Conservation (phyloP, 2,329 filamentous ascomycete species). For the Paecilomyces fulvus region DNA sequence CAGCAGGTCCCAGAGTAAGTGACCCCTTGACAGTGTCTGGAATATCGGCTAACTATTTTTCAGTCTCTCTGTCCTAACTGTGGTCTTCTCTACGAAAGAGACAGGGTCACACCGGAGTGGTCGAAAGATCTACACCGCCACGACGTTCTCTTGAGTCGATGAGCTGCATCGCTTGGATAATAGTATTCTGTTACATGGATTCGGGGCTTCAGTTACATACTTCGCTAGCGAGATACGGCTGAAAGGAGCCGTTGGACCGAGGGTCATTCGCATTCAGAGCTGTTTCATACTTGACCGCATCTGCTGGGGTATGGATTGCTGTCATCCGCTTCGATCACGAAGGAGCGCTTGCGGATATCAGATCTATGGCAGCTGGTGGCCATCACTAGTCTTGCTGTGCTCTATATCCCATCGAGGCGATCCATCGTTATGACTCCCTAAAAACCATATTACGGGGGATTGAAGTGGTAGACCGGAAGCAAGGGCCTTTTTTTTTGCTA, state of each 20-base stretch:
- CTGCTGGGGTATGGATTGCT: not conserved
- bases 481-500: not conserved
- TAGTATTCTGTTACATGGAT: not conserved
- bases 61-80: constrained; percentile 90
- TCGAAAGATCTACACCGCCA: constrained; percentile 58
- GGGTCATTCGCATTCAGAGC: not conserved
- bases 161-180: not conserved
- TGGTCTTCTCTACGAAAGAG: constrained; percentile 78
- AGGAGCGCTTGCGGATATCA: not conserved
- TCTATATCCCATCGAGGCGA: not conserved
- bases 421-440: not conserved
- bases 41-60: not conserved
- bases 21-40: constrained; percentile 3
- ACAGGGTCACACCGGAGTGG: constrained; percentile 73
- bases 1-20: constrained; percentile 70
- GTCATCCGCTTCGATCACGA: not conserved
- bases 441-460: not conserved
- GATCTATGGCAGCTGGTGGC: not conserved
- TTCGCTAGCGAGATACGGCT: not conserved
- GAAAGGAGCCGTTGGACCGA: not conserved
- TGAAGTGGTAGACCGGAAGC: not conserved
- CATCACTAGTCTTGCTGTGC: not conserved
- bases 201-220: not conserved
- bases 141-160: constrained; percentile 31
- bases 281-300: not conserved